Evolutionary conservation across 441 rosid species (phyloP), one percentile per base, ranked within the genome.

Genomic region (Mallotus repandus): DNA sequence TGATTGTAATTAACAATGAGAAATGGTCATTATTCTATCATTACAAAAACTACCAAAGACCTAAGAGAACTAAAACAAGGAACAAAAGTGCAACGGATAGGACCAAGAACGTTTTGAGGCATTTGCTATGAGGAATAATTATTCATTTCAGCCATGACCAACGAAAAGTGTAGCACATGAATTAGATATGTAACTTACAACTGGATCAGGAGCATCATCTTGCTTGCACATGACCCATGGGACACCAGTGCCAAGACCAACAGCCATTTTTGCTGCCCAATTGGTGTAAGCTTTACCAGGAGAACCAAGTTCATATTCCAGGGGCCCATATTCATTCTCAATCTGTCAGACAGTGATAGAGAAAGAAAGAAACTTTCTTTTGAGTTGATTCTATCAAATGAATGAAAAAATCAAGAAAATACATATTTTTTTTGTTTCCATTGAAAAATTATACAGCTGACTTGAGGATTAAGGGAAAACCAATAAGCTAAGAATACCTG

Each of bases 211-310:
- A 38, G 96, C 98, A 81, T 92, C 98, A 83, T 94, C 98, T 86
- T 94, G 98, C 84, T 94, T 94, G 93, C 98, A 94, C 98, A 94
- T 94, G 86, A 94, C 85, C 99, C 99, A 95, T 16, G 99, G 99
- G 77, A 95, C 98, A 79, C 99, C 99, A 29, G 97, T 91, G 78
- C 85, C 87, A 5, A 87, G 92, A 72, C 91, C 96, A 80, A 91
- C 93, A 57, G 98, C 99, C 99, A 95, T 93, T 57, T 88, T 72
- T 67, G 99, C 98, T 74, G 99, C 97, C 99, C 99, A 95, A 10
- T 86, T 63, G 18, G 86, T 78, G 86, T 95, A 95, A 35, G 92
- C 77, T 68, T 81, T 68, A 66, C 97, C 97, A 1, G 97, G 76
- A 38, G 87, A 83, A 71, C 98, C 98, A 1, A 86, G 66, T 83